These are phyloP conservation scores for Phytophthora ohioensis DNA, from an alignment of 352 stramenopile genomes.

Conservation along the genomic window DNA sequence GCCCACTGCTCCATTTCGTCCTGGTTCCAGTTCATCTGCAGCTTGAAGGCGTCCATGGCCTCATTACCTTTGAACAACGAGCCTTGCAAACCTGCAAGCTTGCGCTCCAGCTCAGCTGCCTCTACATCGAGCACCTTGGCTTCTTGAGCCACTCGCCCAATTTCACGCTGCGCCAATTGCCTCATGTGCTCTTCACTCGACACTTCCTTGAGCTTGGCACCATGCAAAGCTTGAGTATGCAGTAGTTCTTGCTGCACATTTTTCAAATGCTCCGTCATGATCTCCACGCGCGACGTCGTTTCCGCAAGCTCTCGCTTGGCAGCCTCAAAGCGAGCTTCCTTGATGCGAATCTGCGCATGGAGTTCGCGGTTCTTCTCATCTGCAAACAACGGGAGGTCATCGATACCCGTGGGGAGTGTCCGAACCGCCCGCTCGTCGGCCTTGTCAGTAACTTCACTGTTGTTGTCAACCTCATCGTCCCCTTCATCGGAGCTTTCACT, in stretches of 20 bases:
- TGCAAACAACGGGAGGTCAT: conserved; percentile 91
- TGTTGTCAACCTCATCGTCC: conserved; percentile 43
- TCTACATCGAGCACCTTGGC: conserved; percentile 79
- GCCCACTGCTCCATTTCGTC: conserved; percentile 98
- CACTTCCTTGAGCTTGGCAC: conserved; percentile 94
- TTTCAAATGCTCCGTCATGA: conserved; percentile 97
- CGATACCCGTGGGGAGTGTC: conserved; percentile 77
- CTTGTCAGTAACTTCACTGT: conserved; percentile 35
- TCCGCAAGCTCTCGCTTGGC: conserved; percentile 80
- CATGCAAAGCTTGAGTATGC: conserved; percentile 94
- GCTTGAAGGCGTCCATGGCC: conserved; percentile 95
- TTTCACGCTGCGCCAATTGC: conserved; percentile 91
- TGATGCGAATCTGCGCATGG: conserved; percentile 81
- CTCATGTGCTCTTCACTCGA: conserved; percentile 94
- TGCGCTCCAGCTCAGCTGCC: conserved; percentile 80
- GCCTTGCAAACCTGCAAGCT: conserved; percentile 90
- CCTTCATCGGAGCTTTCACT: conserved; percentile 40
- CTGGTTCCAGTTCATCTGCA: conserved; percentile 98
- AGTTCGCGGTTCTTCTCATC: conserved; percentile 89
- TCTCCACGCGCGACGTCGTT: conserved; percentile 89
- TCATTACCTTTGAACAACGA: conserved; percentile 95
- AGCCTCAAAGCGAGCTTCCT: conserved; percentile 74
- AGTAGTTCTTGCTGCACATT: conserved; percentile 96
- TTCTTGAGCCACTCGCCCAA: conserved; percentile 84
- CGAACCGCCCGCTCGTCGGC: conserved; percentile 31